Conservation (phyloP, 129 eudicot species). For the Kitagawia praeruptora region DNA sequence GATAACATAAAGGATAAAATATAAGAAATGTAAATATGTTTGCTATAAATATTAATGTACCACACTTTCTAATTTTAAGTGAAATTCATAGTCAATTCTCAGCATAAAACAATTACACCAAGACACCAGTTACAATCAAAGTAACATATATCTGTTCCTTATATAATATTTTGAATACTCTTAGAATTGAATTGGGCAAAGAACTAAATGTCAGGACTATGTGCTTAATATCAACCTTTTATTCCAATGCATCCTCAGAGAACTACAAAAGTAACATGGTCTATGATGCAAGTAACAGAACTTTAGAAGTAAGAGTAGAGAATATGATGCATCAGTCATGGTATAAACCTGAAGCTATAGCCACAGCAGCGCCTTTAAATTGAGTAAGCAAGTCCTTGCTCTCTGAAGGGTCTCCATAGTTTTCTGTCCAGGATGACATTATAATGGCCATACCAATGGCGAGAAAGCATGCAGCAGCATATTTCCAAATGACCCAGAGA, state of each 20-base stretch:
- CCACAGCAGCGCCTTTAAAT: conserved; percentile 94
- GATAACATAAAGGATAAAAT: not conserved
- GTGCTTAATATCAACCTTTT: no score
- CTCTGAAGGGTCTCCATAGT: conserved; percentile 90
- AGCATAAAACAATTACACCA: not conserved
- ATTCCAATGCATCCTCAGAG: not conserved
- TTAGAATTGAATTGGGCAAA: not conserved
- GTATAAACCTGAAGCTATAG: conserved; percentile 91
- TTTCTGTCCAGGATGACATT: conserved; percentile 85
- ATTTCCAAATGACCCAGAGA: conserved; percentile 89
- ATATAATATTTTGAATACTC: not conserved
- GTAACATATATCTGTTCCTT: not conserved
- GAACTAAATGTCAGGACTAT: not conserved
- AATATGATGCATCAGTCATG: conserved; percentile 2
- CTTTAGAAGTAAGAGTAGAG: not conserved
- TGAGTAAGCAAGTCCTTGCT: conserved; percentile 83
- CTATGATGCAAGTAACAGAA: not conserved
- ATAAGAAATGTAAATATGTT: not conserved
- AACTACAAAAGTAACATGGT: not conserved
- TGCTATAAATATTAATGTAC: not conserved
- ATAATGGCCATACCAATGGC: conserved; percentile 89
- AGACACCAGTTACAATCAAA: not conserved
- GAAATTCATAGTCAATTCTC: not conserved
- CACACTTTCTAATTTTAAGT: not conserved
- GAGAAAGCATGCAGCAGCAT: conserved; percentile 85